Evolutionary conservation across 1,284 basidiomycete species (phyloP).

Genomic region (Puccinia coronata): DNA sequence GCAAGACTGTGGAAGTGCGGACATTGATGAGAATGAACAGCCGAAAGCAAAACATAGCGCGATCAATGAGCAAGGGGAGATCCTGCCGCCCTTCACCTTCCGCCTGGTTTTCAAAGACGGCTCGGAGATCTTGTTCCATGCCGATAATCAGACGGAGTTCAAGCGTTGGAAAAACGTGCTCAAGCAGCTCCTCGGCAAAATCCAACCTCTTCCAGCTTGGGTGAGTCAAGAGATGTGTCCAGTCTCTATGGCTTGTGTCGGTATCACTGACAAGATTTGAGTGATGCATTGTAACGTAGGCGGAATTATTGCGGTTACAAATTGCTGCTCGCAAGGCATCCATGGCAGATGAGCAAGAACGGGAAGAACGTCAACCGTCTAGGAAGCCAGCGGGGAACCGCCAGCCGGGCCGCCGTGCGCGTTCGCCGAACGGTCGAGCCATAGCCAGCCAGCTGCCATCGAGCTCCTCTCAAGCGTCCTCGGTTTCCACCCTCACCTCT

Average conservation of each 20-base stretch:
- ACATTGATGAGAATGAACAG: conserved; percentile 1
- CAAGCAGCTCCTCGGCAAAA: conserved; percentile 35
- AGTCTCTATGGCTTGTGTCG: too few species aligned
- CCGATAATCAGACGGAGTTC: conserved; percentile 38
- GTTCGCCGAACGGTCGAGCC: conserved; percentile 7
- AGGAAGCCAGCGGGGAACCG: background rate
- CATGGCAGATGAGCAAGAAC: background rate
- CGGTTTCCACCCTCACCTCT: conserved; percentile 20
- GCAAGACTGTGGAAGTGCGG: conserved; percentile 25
- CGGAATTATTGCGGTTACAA: conserved; percentile 45
- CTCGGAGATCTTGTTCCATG: conserved; percentile 48
- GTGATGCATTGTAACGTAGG: too few species aligned
- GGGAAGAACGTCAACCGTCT: background rate
- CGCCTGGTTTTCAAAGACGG: conserved; percentile 44
- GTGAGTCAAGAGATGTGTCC: too few species aligned
- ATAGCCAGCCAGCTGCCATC: background rate
- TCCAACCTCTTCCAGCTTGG: conserved; percentile 48
- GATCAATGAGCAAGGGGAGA: conserved; percentile 45
- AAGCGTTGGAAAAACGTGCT: conserved; percentile 46
- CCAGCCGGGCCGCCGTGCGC: conserved; percentile 11
- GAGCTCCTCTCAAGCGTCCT: conserved; percentile 16
- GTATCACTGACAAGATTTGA: too few species aligned
- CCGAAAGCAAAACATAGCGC: background rate
- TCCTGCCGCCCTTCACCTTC: conserved; percentile 47
- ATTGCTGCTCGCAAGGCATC: conserved; percentile 25